Conservation (phyloP, 2,329 filamentous ascomycete species). For the Pseudogymnoascus sp. region DNA sequence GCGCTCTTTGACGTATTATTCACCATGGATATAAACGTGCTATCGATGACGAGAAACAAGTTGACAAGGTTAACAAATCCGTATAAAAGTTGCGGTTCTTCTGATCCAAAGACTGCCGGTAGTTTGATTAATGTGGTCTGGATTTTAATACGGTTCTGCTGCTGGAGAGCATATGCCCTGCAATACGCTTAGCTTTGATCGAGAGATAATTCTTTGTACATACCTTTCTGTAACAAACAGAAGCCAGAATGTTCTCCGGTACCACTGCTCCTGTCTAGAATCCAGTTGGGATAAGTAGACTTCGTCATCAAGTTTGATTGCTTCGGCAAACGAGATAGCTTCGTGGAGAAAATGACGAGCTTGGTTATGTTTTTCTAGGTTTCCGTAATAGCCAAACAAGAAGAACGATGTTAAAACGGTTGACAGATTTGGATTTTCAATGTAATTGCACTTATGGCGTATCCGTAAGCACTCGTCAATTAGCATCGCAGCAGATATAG, state of each 20-base stretch:
- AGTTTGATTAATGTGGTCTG: neutral
- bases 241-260: slow-evolving; percentile 25
- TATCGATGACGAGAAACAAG: slow-evolving; percentile 5
- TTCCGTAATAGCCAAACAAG: slow-evolving; percentile 28
- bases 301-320: slow-evolving; percentile 28
- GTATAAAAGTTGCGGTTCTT: slow-evolving; percentile 1
- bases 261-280: slow-evolving; percentile 16
- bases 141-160: slow-evolving; percentile 1
- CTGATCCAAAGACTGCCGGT: neutral
- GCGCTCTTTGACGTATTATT: slow-evolving; percentile 6
- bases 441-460: slow-evolving; percentile 21
- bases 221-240: slow-evolving; percentile 28
- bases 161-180: slow-evolving; percentile 7
- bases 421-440: slow-evolving; percentile 25
- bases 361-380: slow-evolving; percentile 28
- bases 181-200: neutral
- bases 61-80: neutral
- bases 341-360: slow-evolving; percentile 31
- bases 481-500: slow-evolving; percentile 17
- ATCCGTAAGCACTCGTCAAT: slow-evolving; percentile 27
- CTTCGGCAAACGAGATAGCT: slow-evolving; percentile 27
- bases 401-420: slow-evolving; percentile 31
- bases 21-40: neutral
- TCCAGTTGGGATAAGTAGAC: neutral
- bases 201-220: neutral